Conservation (phyloP, 108 stramenopile genomes). For the Pseudonitzschia pungens region DNA sequence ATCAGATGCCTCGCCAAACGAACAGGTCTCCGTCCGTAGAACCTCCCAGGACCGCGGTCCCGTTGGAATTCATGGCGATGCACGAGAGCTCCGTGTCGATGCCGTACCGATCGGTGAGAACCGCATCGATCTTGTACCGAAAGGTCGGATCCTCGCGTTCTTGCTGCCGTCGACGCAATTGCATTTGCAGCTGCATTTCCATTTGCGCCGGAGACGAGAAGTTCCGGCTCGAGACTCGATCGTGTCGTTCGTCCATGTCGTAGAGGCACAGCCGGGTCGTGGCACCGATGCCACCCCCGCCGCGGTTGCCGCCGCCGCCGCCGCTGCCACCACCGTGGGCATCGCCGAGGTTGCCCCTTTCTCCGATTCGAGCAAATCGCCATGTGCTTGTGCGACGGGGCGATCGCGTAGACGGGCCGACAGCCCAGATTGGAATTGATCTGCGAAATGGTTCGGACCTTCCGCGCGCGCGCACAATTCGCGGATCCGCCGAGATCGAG, state of each 20-base stretch:
- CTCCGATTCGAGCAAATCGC: not conserved
- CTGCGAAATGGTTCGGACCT: not conserved
- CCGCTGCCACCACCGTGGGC: not conserved
- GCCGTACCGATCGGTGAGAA: constrained; percentile 32
- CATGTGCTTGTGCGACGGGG: not conserved
- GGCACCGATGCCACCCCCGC: not conserved
- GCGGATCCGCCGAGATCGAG: no score
- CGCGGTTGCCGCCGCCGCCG: not conserved
- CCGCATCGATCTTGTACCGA: constrained; percentile 6
- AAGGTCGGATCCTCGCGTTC: not conserved
- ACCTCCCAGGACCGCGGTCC: constrained; percentile 25
- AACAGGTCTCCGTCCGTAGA: constrained; percentile 36
- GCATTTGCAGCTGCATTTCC: no score
- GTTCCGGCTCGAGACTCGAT: not conserved
- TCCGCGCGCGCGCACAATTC: not conserved
- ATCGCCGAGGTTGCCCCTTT: not conserved
- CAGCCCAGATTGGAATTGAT: constrained; percentile 1
- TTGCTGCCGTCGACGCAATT: not conserved
- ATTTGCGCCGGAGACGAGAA: not conserved
- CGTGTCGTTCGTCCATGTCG: not conserved
- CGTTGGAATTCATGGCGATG: constrained; percentile 28
- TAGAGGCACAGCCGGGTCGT: not conserved
- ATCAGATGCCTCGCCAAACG: constrained; percentile 27
- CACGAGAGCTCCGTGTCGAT: constrained; percentile 27
- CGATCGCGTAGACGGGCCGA: constrained; percentile 1